phyloP scores from a whole-genome alignment of 2,329 filamentous ascomycete genomes.

The Fusarium euwallaceae region DNA sequence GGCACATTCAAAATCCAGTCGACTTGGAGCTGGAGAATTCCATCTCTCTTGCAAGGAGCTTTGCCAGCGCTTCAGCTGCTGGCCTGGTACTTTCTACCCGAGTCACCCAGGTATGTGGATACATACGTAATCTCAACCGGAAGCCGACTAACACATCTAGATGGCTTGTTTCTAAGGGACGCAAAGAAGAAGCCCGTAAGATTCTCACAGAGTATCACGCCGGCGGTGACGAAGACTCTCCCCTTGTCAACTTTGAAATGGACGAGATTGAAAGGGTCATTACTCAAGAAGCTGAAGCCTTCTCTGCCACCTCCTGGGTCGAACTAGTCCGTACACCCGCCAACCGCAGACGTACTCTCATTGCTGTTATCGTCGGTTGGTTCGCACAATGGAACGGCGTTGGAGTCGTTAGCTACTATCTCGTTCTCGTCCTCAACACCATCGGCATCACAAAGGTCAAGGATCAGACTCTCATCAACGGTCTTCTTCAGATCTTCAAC shows the following conservation, averaged over 20 bases:
- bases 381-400: slow-evolving; percentile 1
- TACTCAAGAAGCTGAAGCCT: neutral
- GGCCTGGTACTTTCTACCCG: slow-evolving; percentile 3
- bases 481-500: slow-evolving; percentile 51
- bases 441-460: slow-evolving; percentile 54
- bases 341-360: neutral
- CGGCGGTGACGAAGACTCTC: neutral
- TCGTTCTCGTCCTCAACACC: slow-evolving; percentile 53
- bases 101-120: neutral
- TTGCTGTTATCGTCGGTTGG: neutral
- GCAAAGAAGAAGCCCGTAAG: slow-evolving; percentile 1
- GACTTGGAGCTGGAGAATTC: slow-evolving; percentile 28
- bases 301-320: neutral
- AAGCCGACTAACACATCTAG: neutral
- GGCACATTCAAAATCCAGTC: slow-evolving; percentile 12
- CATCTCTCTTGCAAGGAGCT: slow-evolving; percentile 17
- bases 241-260: neutral
- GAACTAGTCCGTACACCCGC: neutral
- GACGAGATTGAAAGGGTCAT: neutral
- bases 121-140: neutral
- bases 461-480: slow-evolving; percentile 47
- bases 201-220: neutral
- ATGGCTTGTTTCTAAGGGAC: slow-evolving; percentile 4
- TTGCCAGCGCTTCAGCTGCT: neutral
- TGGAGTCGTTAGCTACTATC: slow-evolving; percentile 43